Base-by-base conservation (phyloP, 1,284 basidiomycete genomes). In the Phaffia rhodozyma region DNA sequence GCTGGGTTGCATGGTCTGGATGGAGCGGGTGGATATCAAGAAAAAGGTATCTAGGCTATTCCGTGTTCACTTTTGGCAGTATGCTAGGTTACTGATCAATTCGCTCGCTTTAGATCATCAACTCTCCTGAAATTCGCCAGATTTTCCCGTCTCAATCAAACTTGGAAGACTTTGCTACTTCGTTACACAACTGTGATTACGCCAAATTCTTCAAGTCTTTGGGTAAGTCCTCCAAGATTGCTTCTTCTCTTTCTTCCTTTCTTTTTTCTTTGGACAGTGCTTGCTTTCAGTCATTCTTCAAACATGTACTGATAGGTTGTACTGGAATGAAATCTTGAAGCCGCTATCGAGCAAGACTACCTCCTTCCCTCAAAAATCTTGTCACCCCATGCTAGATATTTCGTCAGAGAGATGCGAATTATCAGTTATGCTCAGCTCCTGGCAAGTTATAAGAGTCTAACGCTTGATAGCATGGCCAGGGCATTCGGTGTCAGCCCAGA, bases 351-450 rank as follows among this genome's bases (percentile, higher is more conserved):
- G 76, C 86, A 92, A 77, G 83, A 83, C 0, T 84, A 89, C 72
- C 84, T 97, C 66, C 78, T 93, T 25, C 86, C 91, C 13, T 94
- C 89, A 21, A 86, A 90, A 30, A 78, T 92, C 55, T 83, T 97
- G 54, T 82, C 86, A 6, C 87, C 87, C 0, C 96, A 98, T 72
- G 83, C 91, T 1, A 83, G 89, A 3, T 97, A 81, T 79, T 97
- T 96, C 74, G 83, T 94, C 25, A 86, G 93, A 59, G 96, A 97
- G 76, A 93, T 97, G 89, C 86, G 94, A 53, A 93, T 98, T 71
- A 85, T 91, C 55, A 92, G 93, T 2, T 98, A 97, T 77, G 79
- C 82, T 47, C 94, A 97, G 73, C 80, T 97, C 2, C 80, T 98
- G 21, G 92, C 97, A 75, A 87, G 84, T 21, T 98, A 98, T 75